Evolutionary conservation across 1,284 basidiomycete species (phyloP).

Genomic region (Cryptococcus sp.): DNA sequence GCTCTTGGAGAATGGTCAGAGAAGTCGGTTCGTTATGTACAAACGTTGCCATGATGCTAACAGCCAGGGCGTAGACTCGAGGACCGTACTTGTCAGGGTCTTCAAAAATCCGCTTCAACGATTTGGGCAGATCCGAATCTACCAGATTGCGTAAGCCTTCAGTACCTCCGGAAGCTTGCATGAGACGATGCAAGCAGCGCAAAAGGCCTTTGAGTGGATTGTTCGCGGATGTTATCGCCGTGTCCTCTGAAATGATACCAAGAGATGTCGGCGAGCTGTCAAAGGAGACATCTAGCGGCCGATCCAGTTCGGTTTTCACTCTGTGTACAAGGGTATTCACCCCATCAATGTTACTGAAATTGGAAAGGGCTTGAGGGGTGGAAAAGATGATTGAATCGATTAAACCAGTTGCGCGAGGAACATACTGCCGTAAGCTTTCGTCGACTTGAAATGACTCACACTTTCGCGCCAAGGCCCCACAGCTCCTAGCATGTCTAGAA

Average conservation of each 20-base stretch:
- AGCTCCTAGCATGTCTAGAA: constrained; percentile 85
- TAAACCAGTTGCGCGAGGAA: constrained; percentile 71
- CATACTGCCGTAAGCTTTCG: constrained; percentile 32
- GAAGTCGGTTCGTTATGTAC: constrained; percentile 99
- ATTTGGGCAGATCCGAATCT: constrained; percentile 82
- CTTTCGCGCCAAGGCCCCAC: constrained; percentile 26
- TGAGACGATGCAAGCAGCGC: constrained; percentile 92
- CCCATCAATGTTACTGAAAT: constrained; percentile 83
- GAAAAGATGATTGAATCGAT: constrained; percentile 86
- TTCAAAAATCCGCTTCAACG: constrained; percentile 85
- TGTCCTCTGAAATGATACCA: constrained; percentile 26
- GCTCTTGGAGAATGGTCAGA: constrained; percentile 87
- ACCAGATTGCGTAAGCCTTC: constrained; percentile 94
- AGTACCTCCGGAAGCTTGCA: constrained; percentile 89
- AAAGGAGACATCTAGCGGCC: not conserved
- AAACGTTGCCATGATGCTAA: constrained; percentile 97
- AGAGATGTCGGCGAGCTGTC: constrained; percentile 2
- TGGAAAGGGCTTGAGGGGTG: constrained; percentile 73
- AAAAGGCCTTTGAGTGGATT: constrained; percentile 78
- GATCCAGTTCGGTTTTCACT: constrained; percentile 59
- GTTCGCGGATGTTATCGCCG: constrained; percentile 30
- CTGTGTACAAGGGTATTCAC: constrained; percentile 81
- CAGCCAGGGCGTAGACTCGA: constrained; percentile 79
- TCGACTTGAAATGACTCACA: constrained; percentile 15
- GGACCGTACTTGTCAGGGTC: constrained; percentile 81